Evolutionary conservation across 495 filamentous ascomycete species (phyloP).

Genomic region (Aspergillus steynii): DNA sequence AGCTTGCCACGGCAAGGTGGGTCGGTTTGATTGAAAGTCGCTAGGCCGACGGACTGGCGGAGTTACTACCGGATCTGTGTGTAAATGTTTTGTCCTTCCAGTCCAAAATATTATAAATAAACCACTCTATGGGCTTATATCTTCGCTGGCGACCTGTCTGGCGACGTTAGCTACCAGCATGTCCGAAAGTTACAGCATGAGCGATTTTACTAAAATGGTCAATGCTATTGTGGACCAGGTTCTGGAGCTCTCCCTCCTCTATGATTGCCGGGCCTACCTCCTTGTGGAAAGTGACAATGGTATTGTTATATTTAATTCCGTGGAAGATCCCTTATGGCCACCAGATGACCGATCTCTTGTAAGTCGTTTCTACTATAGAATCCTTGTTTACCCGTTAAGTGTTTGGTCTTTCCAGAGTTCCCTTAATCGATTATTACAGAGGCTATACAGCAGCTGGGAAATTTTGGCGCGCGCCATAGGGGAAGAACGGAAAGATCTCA

Average conservation of each 20-base stretch:
- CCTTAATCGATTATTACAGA: neutral
- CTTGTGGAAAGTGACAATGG: constrained; percentile 4
- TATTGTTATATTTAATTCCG: constrained; percentile 10
- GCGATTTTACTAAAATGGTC: neutral
- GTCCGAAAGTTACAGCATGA: neutral
- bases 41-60: neutral
- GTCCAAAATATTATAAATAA: neutral
- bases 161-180: neutral
- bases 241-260: constrained; percentile 6
- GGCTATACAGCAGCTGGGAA: neutral
- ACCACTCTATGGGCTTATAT: neutral
- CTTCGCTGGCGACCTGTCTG: neutral
- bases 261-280: constrained; percentile 8
- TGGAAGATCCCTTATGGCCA: constrained; percentile 7
- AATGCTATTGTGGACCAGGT: neutral
- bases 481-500: constrained; percentile 8
- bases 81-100: neutral
- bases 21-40: neutral
- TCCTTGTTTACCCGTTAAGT: neutral
- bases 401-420: neutral
- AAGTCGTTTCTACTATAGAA: neutral
- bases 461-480: constrained; percentile 1
- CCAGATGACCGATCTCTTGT: constrained; percentile 3
- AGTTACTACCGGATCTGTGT: neutral
- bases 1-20: neutral